Evolutionary conservation across 163 green algal species (phyloP), one percentile per base, ranked within the genome.

Genomic region (Coccomyxa subellipsoidea): DNA sequence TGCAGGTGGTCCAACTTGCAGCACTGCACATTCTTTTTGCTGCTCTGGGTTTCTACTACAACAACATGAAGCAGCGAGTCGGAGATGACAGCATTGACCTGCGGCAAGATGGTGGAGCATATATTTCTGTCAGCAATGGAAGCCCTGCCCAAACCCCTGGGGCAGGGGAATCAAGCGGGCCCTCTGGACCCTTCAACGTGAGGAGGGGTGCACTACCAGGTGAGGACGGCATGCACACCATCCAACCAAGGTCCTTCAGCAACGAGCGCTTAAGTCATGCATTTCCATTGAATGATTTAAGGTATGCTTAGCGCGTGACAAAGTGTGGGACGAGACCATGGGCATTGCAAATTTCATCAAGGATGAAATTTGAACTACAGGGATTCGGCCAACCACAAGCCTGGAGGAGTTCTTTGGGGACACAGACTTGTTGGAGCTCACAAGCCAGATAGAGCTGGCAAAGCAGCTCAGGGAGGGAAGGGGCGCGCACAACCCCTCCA

Each of bases 1-100:
- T n/a, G n/a, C 81, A 85, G 81, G 59, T 85, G 31, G 36, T 85
- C 5, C 81, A 85, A 18, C 37, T 85, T 36, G 69, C 18, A 40
- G 76, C 81, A 25, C 76, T 85, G 69, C 76, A 82, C 73, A 35
- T 75, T 10, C 36, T 82, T 34, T 85, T 82, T 76, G 76, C 38
- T 0, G 78, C 81, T 0, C 69, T 85, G 31, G 81, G 38, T 18
- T 80, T 79, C 32, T 54, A 69, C 53, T 27, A 38, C 39, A 47
- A 10, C n/a, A 66, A 10, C 9, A 18, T 59, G 23, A 59, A 59
- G 5, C 3, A 59, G 47, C 47, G 23, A 59, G 5, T 18, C 47
- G 47, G 23, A 59, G 2, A 59, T 59, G 47, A 59, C 23, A 18
- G 4, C 23, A 18, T 27, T 12, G 15, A 59, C 15, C 47, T 27